These are phyloP conservation scores for Elaeis guineensis DNA, from an alignment of 176 grass and related monocot genomes.

Conservation along the genomic window DNA sequence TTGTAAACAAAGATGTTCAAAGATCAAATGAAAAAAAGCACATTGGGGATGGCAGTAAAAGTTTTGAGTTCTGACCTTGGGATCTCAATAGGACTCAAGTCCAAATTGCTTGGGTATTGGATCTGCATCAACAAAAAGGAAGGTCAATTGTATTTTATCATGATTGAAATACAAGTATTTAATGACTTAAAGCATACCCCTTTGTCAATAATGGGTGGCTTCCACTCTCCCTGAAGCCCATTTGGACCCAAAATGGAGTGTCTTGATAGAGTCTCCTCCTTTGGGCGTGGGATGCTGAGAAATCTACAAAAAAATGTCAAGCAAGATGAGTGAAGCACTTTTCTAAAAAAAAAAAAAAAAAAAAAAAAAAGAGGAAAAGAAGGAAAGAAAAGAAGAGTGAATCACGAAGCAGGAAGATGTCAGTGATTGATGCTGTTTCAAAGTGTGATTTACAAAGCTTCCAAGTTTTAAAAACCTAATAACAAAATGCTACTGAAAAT, in stretches of 20 bases:
- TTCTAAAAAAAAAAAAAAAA: not conserved
- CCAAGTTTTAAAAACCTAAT: too few relatives aligned
- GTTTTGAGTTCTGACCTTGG: slow-evolving; percentile 26
- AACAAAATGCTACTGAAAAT: too few relatives aligned
- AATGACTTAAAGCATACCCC: slow-evolving; percentile 23
- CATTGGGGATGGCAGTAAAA: not conserved
- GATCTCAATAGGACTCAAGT: slow-evolving; percentile 41
- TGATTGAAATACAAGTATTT: too few relatives aligned
- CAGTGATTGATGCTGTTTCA: too few relatives aligned
- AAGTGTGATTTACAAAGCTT: too few relatives aligned
- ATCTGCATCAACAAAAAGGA: slow-evolving; percentile 26
- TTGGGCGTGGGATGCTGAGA: slow-evolving; percentile 30
- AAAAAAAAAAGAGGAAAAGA: not conserved
- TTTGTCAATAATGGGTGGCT: slow-evolving; percentile 29
- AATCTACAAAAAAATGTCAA: slow-evolving; percentile 11
- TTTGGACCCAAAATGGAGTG: slow-evolving; percentile 47
- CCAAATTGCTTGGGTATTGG: slow-evolving; percentile 47
- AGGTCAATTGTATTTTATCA: not conserved
- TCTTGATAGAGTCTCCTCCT: slow-evolving; percentile 32
- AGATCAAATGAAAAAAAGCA: not conserved
- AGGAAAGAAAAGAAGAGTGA: not conserved
- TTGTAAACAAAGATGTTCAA: too few relatives aligned
- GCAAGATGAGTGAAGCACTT: too few relatives aligned
- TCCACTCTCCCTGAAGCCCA: slow-evolving; percentile 43
- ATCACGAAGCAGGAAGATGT: too few relatives aligned